Evolutionary conservation across 768 basidiomycete species (phyloP), one percentile per base, ranked within the genome.

Genomic region (Boletus reticulatus): DNA sequence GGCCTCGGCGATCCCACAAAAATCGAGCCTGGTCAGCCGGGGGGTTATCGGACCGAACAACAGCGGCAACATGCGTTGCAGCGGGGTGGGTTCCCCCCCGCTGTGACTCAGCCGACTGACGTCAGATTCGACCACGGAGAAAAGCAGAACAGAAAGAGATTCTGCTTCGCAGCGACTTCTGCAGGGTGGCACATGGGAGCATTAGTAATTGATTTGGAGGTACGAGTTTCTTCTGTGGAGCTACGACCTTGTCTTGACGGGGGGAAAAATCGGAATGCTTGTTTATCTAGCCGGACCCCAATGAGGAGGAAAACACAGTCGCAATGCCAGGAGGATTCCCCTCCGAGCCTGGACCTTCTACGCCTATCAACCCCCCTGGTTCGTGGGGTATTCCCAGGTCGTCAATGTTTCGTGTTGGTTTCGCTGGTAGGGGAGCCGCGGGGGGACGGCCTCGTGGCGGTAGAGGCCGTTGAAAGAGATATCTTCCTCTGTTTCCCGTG

Each of bases 181-280:
- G 80, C 84, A 0, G 95, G 95, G 11, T 96, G 94, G 94, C 95
- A 98, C 64, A 89, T 82, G 53, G 94, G 93, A 9, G 92, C 93
- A 2, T 75, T 98, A 45, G 90, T 92, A 4, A 86, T 96, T 39
- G 90, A 93, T 67, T 75, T 93, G 27, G 85, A 92, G 76, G 90
- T 89, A 54, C 34, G 64, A 37, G 16, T 16, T 12, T 55, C 42
- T 39, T 49, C 6, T 27, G 17, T 20, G 13, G 17, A 29, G 12
- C 36, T n/a, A 22, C 49, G 43, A 49, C 20, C 7, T 20, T 43
- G 11, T 47, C 12, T 32, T 62, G 43, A 62, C 47, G 16, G 6
- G 32, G 11, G 19, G 44, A 41, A 51, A 53, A 41, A 4, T 43
- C 19, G 24, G 12, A 17, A 48, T 48, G 12, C 41, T 38, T 48